phyloP scores from a whole-genome alignment of 1,284 basidiomycete genomes.

The Fomitiporia mediterranea region DNA sequence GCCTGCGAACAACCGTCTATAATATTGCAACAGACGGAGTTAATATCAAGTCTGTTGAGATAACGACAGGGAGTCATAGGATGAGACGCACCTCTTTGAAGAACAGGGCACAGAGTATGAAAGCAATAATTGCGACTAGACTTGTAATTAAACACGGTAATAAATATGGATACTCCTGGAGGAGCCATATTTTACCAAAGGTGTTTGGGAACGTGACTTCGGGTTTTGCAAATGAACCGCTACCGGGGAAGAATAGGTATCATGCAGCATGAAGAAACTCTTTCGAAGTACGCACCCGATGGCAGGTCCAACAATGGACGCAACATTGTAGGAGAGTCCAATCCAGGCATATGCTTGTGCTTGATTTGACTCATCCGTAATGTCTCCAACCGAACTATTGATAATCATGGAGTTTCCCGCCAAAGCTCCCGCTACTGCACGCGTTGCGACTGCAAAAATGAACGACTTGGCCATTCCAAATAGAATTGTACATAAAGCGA shows the following conservation, averaged over 20 bases:
- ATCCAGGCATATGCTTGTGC: slow-evolving; percentile 26
- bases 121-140: slow-evolving; percentile 11
- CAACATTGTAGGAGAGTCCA: slow-evolving; percentile 22
- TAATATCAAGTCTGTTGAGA: slow-evolving; percentile 15
- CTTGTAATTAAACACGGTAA: slow-evolving; percentile 24
- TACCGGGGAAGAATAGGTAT: neutral
- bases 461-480: slow-evolving; percentile 29
- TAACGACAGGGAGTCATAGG: neutral
- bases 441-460: slow-evolving; percentile 22
- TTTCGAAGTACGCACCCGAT: slow-evolving; percentile 4
- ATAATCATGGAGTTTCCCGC: slow-evolving; percentile 26
- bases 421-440: slow-evolving; percentile 26
- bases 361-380: slow-evolving; percentile 28
- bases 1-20: slow-evolving; percentile 3
- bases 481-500: slow-evolving; percentile 24
- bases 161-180: slow-evolving; percentile 25
- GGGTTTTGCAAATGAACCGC: slow-evolving; percentile 19
- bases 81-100: slow-evolving; percentile 5
- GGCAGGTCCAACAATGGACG: slow-evolving; percentile 21
- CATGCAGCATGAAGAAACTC: neutral
- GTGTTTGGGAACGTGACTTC: slow-evolving; percentile 22
- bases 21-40: neutral
- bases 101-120: slow-evolving; percentile 14
- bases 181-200: slow-evolving; percentile 23
- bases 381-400: slow-evolving; percentile 22